Evolutionary conservation across 345 rosid genomes (phyloP).

Genomic region (Corymbia maculata): DNA sequence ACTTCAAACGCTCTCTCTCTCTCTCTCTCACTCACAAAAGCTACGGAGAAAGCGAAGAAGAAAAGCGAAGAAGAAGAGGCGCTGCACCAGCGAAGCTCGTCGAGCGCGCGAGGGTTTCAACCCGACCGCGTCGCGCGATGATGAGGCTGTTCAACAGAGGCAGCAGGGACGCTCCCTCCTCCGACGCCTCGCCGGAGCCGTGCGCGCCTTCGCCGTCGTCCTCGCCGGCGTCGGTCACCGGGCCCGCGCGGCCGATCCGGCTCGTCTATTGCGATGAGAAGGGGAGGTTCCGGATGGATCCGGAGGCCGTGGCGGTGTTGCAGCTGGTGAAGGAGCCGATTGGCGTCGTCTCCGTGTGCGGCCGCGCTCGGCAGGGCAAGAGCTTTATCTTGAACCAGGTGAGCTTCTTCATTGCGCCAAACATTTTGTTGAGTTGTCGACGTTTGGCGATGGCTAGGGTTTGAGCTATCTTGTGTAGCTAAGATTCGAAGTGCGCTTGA

Average conservation of each 20-base stretch:
- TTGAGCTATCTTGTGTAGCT: background rate
- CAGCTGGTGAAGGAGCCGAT: slow-evolving; percentile 96
- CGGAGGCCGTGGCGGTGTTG: slow-evolving; percentile 89
- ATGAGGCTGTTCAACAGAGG: slow-evolving; percentile 32
- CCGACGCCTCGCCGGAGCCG: slow-evolving; percentile 23
- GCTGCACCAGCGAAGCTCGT: background rate
- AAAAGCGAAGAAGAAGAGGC: background rate
- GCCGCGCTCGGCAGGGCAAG: slow-evolving; percentile 98
- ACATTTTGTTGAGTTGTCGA: background rate
- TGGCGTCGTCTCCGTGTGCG: slow-evolving; percentile 96
- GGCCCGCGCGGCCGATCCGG: slow-evolving; percentile 92
- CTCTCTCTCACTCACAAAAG: background rate
- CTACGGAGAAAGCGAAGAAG: background rate
- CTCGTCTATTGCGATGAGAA: slow-evolving; percentile 85
- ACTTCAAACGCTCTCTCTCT: background rate
- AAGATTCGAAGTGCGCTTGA: background rate
- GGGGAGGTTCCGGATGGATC: slow-evolving; percentile 98
- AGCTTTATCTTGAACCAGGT: slow-evolving; percentile 96
- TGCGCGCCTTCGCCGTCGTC: slow-evolving; percentile 16
- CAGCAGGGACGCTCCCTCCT: slow-evolving; percentile 23
- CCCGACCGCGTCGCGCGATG: slow-evolving; percentile 4
- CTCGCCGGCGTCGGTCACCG: slow-evolving; percentile 50
- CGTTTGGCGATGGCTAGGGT: background rate
- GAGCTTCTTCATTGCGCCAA: background rate
- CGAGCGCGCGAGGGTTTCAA: background rate